Conservation (phyloP, 164 flowering plant species). For the Chimonanthus salicifolius region DNA sequence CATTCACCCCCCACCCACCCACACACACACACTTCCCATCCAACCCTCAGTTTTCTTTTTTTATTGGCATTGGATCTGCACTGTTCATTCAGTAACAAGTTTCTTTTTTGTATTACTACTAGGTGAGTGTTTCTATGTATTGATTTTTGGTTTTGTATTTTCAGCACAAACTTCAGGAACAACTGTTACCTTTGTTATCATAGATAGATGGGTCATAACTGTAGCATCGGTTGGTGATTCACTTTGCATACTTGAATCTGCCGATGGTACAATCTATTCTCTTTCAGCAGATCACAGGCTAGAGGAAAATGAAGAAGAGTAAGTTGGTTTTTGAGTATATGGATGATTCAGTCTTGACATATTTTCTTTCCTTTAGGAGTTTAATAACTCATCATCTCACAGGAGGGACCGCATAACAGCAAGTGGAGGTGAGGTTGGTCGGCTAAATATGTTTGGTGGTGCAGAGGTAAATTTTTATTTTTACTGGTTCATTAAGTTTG, state of each 20-base stretch:
- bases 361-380: not conserved
- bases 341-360: not conserved
- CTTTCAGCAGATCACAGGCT: constrained; percentile 94
- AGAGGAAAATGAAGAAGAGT: constrained; percentile 87
- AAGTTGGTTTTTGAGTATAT: constrained; percentile 19
- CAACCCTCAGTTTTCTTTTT: not conserved
- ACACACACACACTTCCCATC: too few relatives aligned
- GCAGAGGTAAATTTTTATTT: constrained; percentile 52
- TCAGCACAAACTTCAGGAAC: constrained; percentile 92
- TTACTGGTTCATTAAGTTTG: not conserved
- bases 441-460: constrained; percentile 86
- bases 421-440: constrained; percentile 97
- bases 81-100: not conserved
- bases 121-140: not conserved
- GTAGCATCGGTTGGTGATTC: constrained; percentile 99
- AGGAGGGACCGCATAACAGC: constrained; percentile 84
- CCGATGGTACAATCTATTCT: constrained; percentile 72
- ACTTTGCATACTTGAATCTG: constrained; percentile 82
- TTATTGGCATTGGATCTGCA: not conserved
- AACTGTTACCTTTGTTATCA: constrained; percentile 85
- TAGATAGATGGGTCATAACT: constrained; percentile 86
- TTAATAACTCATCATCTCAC: constrained; percentile 12
- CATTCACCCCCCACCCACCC: too few relatives aligned
- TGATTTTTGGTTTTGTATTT: constrained; percentile 1
- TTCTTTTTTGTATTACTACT: not conserved